Evolutionary conservation across 2,329 filamentous ascomycete genomes (phyloP), one percentile per base, ranked within the genome.

Genomic region (Fusarium acutatum): DNA sequence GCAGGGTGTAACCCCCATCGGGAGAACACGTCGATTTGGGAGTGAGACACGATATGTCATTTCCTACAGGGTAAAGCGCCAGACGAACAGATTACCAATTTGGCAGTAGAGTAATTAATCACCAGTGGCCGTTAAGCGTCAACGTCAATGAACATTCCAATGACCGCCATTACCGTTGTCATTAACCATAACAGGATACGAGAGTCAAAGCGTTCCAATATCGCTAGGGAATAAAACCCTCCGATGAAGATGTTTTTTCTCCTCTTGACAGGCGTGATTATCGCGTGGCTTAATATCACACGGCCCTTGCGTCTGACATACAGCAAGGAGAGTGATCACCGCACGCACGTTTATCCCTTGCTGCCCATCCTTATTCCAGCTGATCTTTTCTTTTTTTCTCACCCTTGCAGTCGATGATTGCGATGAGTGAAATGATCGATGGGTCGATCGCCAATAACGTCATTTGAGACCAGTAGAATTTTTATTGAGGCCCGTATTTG

Each of bases 41-140:
- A n/a, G 26, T 50, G 56, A 59, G 56, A 59, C 56, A 50, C 41
- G 56, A 59, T 24, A 15, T 59, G 56, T 59, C 56, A 50, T 59
- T 59, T 37, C 41, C 9, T 30, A 30, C 56, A 9, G n/a, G 56
- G 24, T 18, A 37, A 35, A 50, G 41, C 24, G 41, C 15, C 20
- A n/a, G 15, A 18, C 41, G 41, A 50, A 18, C 32, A 30, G 41
- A 8, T 50, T 50, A 50, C 41, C 41, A 20, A 18, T 28, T 37
- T 37, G 41, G 56, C 20, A 32, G 26, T 43, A 56, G 52, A 43
- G 30, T 26, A 26, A 26, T 5, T 43, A 7, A 24, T 43, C 22
- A 7, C 22, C 28, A 44, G 28, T n/a, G 15, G 28, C 28, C 37
- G 52, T 58, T 58, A 49, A 46, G 20, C 41, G 30, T 58, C 30